Conservation (phyloP, 176 grass and related monocot species). For the Cocos nucifera region DNA sequence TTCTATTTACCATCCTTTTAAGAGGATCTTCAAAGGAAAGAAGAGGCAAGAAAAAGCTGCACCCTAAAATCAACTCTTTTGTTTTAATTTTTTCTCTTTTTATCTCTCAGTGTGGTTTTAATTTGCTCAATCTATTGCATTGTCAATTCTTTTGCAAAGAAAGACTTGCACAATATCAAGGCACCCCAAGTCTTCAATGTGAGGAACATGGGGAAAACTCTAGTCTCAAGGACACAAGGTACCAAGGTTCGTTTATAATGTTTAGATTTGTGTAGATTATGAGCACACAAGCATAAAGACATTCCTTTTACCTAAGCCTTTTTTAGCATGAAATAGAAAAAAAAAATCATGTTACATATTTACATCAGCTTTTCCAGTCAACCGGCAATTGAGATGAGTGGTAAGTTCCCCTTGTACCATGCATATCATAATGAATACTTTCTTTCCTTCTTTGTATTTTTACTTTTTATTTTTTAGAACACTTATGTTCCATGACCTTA, state of each 20-base stretch:
- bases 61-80: not conserved
- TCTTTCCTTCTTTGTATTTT: too few relatives aligned
- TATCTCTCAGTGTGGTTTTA: not conserved
- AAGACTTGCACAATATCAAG: constrained; percentile 98
- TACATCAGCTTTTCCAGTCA: too few relatives aligned
- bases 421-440: too few relatives aligned
- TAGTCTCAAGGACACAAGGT: constrained; percentile 94
- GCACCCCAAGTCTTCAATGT: constrained; percentile 47
- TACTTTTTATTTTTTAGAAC: too few relatives aligned
- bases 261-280: too few relatives aligned
- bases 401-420: too few relatives aligned
- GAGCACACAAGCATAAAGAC: too few relatives aligned
- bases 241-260: constrained; percentile 39
- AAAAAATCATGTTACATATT: too few relatives aligned
- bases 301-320: too few relatives aligned
- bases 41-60: constrained; percentile 89
- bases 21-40: constrained; percentile 78
- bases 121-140: constrained; percentile 18
- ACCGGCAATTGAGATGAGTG: too few relatives aligned
- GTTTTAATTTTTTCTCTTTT: not conserved
- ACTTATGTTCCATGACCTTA: too few relatives aligned
- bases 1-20: constrained; percentile 10
- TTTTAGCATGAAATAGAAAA: too few relatives aligned
- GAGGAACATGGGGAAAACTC: constrained; percentile 68
- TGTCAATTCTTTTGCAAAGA: constrained; percentile 73